Conservation (phyloP, 2,329 filamentous ascomycete species). For the Curvularia lunata region DNA sequence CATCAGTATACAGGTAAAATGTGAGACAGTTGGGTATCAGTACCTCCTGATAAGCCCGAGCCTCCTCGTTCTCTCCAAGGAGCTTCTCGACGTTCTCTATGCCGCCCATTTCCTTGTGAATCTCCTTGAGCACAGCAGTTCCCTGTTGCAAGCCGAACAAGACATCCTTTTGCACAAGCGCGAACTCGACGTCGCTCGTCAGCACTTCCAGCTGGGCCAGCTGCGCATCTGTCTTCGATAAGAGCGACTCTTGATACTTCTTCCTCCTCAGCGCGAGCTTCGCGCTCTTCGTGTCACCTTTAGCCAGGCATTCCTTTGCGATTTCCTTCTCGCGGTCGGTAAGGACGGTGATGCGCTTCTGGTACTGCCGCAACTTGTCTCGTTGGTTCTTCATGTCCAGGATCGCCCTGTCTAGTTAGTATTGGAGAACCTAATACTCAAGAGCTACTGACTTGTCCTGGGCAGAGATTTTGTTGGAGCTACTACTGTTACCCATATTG, state of each 20-base stretch:
- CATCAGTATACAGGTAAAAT: conserved; percentile 1
- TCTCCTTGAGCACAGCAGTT: conserved; percentile 85
- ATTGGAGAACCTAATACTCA: neutral
- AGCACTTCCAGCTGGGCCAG: conserved; percentile 92
- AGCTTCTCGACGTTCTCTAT: conserved; percentile 93
- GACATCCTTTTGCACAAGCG: conserved; percentile 95
- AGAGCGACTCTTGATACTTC: conserved; percentile 93
- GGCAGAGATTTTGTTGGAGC: conserved; percentile 70
- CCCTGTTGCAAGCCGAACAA: conserved; percentile 91
- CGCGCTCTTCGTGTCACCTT: conserved; percentile 80
- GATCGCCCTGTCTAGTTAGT: conserved; percentile 72
- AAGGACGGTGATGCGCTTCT: conserved; percentile 83
- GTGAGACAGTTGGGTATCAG: conserved; percentile 28
- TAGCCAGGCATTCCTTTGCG: conserved; percentile 79
- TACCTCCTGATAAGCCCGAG: conserved; percentile 88
- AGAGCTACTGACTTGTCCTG: conserved; percentile 77
- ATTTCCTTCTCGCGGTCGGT: conserved; percentile 88
- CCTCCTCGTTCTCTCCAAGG: conserved; percentile 90
- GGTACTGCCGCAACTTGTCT: conserved; percentile 96
- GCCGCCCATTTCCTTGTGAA: conserved; percentile 94
- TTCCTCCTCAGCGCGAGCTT: conserved; percentile 89
- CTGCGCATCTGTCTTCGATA: conserved; percentile 89
- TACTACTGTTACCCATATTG: conserved; percentile 69
- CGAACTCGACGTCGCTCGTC: conserved; percentile 90
- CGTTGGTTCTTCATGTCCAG: conserved; percentile 97